Base-by-base conservation (phyloP, 371 early-diverging fungal species). In the Syncephalastrum sp. region DNA sequence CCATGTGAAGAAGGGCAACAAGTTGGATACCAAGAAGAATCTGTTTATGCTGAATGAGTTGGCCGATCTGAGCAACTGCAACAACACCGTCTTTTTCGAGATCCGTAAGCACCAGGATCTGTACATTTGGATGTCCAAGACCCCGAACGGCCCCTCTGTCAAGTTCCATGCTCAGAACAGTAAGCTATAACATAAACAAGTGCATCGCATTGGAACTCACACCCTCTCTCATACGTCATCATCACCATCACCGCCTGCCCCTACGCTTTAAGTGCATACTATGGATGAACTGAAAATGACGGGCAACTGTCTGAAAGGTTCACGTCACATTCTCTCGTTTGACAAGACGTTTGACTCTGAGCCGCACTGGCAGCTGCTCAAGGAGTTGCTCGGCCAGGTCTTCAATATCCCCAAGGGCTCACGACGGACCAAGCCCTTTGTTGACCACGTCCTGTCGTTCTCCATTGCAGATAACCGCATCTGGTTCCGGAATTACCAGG, bases 201-300 rank as follows among this genome's bases (percentile, higher is more conserved):
- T 29, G 21, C 33, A 23, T 47, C 15, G 13, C 13, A 45, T 53
- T 15, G 38, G 38, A 33, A 33, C 12, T 33, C 2, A 33, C 38
- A 10, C 6, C 43, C 15, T 53, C 15, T 21, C 21, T 21, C 21
- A 0, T 21, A 21, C 0, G 2, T 1, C 21, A 21, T 2, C 21
- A 21, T 1, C 21, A 21, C 21, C 21, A 21, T 21, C 21, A 21
- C 21, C 21, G 21, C 21, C 21, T 21, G 21, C 2, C 21, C 21
- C 19, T 54, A 21, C 25, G 47, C 56, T 52, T 23, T 14, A 60
- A 90, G 89, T 98, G 52, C 99, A 98, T 70, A 98, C 99, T 15
- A 94, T 97, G 95, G 95, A 96, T 64, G 99, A 98, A 72, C 83
- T 98, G 43, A 90, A 92, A 64, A 88, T 97, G 91, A 95, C 94